These are phyloP conservation scores for Lasiosphaeriaceae sp. DNA, from an alignment of 495 filamentous ascomycete species.

Conservation along the genomic window DNA sequence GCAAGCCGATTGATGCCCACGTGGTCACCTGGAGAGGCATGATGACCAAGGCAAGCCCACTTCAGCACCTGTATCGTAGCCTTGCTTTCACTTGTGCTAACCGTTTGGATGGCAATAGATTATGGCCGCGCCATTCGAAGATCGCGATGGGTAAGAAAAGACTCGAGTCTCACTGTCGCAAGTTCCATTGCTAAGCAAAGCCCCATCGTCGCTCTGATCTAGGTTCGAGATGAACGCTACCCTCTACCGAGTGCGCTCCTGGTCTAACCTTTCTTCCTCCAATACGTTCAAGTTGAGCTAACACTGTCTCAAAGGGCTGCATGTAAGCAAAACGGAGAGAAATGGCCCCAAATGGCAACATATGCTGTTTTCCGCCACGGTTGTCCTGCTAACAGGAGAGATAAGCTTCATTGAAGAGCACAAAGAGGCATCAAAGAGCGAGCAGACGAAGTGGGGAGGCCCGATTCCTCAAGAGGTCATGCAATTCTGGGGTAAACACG, in stretches of 20 bases:
- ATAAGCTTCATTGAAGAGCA: conserved; percentile 88
- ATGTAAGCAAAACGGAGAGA: conserved; percentile 55
- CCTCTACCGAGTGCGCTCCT: conserved; percentile 69
- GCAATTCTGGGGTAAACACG: conserved; percentile 54
- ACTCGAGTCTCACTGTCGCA: neutral
- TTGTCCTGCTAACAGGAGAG: conserved; percentile 7
- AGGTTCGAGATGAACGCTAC: conserved; percentile 98
- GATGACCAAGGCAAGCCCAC: conserved; percentile 94
- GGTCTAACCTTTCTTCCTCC: neutral
- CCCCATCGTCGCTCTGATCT: conserved; percentile 2
- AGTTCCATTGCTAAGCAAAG: neutral
- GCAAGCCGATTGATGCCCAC: conserved; percentile 66
- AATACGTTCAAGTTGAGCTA: conserved; percentile 14
- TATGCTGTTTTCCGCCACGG: neutral
- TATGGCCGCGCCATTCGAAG: conserved; percentile 76
- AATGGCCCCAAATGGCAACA: neutral
- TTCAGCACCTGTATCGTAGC: neutral
- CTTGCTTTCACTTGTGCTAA: neutral
- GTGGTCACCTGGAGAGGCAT: conserved; percentile 95
- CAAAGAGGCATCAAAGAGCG: conserved; percentile 53
- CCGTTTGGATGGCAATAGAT: conserved; percentile 51
- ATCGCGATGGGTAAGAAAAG: conserved; percentile 74
- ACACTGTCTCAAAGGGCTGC: conserved; percentile 53
- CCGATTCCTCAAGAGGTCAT: conserved; percentile 38
- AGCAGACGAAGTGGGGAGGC: conserved; percentile 54